Conservation (phyloP, 257 asterid genomes). For the Schizonepeta tenuifolia region DNA sequence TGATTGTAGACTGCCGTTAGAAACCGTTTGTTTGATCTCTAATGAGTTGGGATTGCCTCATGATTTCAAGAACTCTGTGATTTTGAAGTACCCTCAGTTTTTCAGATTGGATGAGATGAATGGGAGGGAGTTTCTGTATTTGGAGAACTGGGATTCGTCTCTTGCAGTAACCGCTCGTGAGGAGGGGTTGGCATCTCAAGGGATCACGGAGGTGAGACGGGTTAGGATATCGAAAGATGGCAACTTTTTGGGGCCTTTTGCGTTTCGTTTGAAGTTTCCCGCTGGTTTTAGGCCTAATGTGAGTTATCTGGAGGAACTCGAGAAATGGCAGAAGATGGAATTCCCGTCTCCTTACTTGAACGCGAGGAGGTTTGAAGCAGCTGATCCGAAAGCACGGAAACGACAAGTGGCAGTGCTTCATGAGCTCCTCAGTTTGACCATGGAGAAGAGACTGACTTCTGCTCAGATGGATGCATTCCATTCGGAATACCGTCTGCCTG, state of each 20-base stretch:
- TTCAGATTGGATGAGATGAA: constrained; percentile 57
- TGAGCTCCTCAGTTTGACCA: constrained; percentile 87
- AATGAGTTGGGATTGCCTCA: constrained; percentile 75
- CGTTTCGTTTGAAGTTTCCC: constrained; percentile 71
- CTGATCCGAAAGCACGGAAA: constrained; percentile 80
- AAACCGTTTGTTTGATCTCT: constrained; percentile 58
- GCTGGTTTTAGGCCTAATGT: constrained; percentile 86
- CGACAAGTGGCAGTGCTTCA: constrained; percentile 88
- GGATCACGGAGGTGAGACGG: constrained; percentile 29
- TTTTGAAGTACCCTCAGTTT: constrained; percentile 70
- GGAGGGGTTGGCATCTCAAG: constrained; percentile 53
- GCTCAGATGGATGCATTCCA: constrained; percentile 90
- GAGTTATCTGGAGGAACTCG: constrained; percentile 76
- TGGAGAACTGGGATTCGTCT: constrained; percentile 95
- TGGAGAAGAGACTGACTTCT: constrained; percentile 85
- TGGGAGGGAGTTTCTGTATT: constrained; percentile 64
- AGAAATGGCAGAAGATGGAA: constrained; percentile 92
- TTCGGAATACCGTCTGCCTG: constrained; percentile 69
- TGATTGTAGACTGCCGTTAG: constrained; percentile 76
- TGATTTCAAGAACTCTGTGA: constrained; percentile 66
- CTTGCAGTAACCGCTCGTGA: constrained; percentile 84
- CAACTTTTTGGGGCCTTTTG: constrained; percentile 67
- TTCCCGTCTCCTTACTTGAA: constrained; percentile 97
- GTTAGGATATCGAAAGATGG: constrained; percentile 74
- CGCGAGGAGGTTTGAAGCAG: constrained; percentile 66